Conservation (phyloP, 1,284 basidiomycete species). For the Puccinia triticina region DNA sequence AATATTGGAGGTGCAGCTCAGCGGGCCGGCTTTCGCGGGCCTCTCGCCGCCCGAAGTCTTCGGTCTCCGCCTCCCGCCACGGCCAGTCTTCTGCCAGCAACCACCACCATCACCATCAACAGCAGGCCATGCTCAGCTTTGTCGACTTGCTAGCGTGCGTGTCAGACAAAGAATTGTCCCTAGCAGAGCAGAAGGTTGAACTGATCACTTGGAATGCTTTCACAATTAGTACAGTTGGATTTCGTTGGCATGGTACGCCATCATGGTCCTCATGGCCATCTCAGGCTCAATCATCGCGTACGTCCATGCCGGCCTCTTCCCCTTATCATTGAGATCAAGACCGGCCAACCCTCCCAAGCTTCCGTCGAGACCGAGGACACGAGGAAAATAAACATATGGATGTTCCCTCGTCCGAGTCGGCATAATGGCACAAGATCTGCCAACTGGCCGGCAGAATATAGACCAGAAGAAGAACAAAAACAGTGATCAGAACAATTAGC, state of each 20-base stretch:
- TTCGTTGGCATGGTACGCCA: constrained; percentile 42
- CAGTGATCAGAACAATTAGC: background rate
- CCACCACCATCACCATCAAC: background rate
- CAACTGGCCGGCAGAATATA: background rate
- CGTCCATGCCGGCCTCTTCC: background rate
- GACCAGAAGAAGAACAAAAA: background rate
- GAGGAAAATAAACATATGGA: no score
- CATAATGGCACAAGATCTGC: background rate
- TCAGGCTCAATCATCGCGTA: constrained; percentile 43
- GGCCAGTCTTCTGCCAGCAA: background rate
- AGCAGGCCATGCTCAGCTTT: background rate
- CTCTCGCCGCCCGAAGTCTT: no score
- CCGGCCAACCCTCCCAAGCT: background rate
- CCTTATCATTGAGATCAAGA: background rate
- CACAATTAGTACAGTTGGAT: constrained; percentile 38
- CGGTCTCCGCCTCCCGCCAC: no score
- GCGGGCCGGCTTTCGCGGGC: no score
- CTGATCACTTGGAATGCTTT: constrained; percentile 8
- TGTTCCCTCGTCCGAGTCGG: background rate
- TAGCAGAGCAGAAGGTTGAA: no score
- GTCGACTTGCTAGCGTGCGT: constrained; percentile 9
- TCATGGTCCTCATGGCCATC: constrained; percentile 45
- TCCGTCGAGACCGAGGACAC: background rate
- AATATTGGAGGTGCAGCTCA: no score
- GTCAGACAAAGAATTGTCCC: background rate